Evolutionary conservation across 1,284 basidiomycete genomes (phyloP), one percentile per base, ranked within the genome.

Genomic region (Boletus albobrunnescens): DNA sequence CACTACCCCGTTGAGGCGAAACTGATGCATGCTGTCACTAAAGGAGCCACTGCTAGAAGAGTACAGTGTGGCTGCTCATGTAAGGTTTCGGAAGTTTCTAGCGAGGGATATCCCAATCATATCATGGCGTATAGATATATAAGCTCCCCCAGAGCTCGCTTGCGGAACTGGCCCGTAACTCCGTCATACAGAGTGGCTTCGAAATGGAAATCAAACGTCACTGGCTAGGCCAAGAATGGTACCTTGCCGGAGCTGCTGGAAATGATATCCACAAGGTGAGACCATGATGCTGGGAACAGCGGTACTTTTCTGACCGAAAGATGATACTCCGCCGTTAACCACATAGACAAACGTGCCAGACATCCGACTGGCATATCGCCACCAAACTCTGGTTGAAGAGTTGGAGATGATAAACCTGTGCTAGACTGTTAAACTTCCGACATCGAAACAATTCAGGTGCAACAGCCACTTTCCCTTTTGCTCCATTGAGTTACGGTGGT

Each of bases 131-230:
- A 37, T 60, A 92, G 84, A 94, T 95, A 49, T 93, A 94, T 69
- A 94, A 95, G 69, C 71, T 96, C 41, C 90, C 91, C 0, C 87
- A 90, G 63, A 85, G 82, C 56, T 87, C 86, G 1, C 73, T 90
- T 5, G 85, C 84, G 38, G 95, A 99, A 71, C 79, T 99, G 22
- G 95, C 96, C 16, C 82, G 95, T 38, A 99, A 98, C 71, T 94
- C 91, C 2, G 95, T 98, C 28, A 75, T 93, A 44, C 96, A 99
- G 67, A 94, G 90, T 55, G 96, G 96, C 1, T 99, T 98, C 69
- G 96, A 99, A 71, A 98, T 98, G 93, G 90, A 96, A 67, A 71
- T 98, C 61, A 99, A 99, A 72, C 84, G 93, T 13, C 96, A 97
- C 68, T 99, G 96, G 95, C 74, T 96, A 4, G 93, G 94, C 0